phyloP scores from a whole-genome alignment of 192 early-diverging fungal species.

The Coemansia umbellata region DNA sequence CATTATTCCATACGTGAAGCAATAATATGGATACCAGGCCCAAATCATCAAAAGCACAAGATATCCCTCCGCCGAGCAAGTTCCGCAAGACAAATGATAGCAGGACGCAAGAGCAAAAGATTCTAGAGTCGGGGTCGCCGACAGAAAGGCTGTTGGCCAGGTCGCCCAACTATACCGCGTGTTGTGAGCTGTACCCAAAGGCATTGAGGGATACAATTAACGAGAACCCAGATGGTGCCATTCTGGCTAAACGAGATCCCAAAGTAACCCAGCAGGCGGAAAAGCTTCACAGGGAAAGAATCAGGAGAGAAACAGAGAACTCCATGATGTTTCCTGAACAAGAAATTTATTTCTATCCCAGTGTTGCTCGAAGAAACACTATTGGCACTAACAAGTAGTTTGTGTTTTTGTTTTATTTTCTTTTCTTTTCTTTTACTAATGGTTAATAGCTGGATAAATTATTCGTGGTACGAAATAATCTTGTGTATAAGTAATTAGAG shows the following conservation, averaged over 20 bases:
- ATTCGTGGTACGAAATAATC: too few relatives aligned
- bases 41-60: slow-evolving; percentile 5
- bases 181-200: slow-evolving; percentile 45
- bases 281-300: slow-evolving; percentile 4
- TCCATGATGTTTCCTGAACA: slow-evolving; percentile 10
- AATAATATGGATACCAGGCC: not conserved
- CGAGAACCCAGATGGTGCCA: slow-evolving; percentile 19
- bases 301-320: slow-evolving; percentile 4
- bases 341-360: slow-evolving; percentile 25
- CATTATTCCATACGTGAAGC: too few relatives aligned
- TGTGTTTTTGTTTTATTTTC: not conserved
- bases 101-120: not conserved
- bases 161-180: slow-evolving; percentile 18
- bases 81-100: not conserved
- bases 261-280: slow-evolving; percentile 18
- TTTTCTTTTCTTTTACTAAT: slow-evolving; percentile 10
- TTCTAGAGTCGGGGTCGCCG: slow-evolving; percentile 5
- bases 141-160: slow-evolving; percentile 19
- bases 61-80: not conserved
- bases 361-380: slow-evolving; percentile 7
- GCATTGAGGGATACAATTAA: slow-evolving; percentile 44
- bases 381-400: not conserved
- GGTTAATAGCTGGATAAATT: not conserved
- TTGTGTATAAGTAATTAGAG: too few relatives aligned
- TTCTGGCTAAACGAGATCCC: slow-evolving; percentile 25